A percentile compares a stretch with the other conserved stretches of the same genome.
Evolutionary conservation across 495 filamentous ascomycete species (phyloP).

Genomic region (Bacidia rubella): DNA sequence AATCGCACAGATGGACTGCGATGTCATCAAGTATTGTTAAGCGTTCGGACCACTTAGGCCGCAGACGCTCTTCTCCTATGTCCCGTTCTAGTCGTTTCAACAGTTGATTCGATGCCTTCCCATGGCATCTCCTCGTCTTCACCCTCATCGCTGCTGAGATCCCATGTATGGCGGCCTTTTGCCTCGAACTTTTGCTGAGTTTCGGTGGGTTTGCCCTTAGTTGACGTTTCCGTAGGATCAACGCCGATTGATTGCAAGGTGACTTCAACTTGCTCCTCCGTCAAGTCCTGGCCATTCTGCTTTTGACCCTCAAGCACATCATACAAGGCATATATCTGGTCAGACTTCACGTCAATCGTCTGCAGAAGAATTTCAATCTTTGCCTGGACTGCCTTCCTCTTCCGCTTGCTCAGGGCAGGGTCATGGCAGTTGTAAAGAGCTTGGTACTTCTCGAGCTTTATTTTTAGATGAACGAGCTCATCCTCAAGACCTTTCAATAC

Average conservation of each 20-base stretch:
- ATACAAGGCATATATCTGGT: slow-evolving; percentile 77
- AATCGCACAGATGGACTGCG: too few relatives aligned
- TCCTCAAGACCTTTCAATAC: slow-evolving; percentile 71
- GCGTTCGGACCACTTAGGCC: background rate
- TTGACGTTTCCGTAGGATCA: slow-evolving; percentile 16
- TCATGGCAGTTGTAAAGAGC: slow-evolving; percentile 53
- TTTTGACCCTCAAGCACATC: slow-evolving; percentile 82
- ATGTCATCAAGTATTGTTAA: too few relatives aligned
- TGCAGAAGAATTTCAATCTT: slow-evolving; percentile 51
- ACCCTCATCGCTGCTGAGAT: slow-evolving; percentile 16
- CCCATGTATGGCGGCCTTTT: slow-evolving; percentile 10
- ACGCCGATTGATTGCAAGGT: slow-evolving; percentile 49
- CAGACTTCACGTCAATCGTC: slow-evolving; percentile 63
- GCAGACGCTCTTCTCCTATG: background rate
- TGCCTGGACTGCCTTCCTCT: slow-evolving; percentile 48
- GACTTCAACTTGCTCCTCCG: slow-evolving; percentile 50
- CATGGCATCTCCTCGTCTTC: slow-evolving; percentile 30
- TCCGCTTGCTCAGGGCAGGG: slow-evolving; percentile 50
- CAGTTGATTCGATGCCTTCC: slow-evolving; percentile 41
- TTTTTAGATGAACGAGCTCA: slow-evolving; percentile 69
- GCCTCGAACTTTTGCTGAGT: background rate
- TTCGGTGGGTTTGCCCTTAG: slow-evolving; percentile 5
- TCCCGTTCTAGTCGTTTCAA: slow-evolving; percentile 26
- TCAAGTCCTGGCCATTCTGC: slow-evolving; percentile 49
- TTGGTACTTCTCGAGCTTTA: slow-evolving; percentile 45